A percentile compares a stretch with the other conserved stretches of the same genome.
phyloP scores from a whole-genome alignment of 345 rosid species.

The Aethionema arabicum region DNA sequence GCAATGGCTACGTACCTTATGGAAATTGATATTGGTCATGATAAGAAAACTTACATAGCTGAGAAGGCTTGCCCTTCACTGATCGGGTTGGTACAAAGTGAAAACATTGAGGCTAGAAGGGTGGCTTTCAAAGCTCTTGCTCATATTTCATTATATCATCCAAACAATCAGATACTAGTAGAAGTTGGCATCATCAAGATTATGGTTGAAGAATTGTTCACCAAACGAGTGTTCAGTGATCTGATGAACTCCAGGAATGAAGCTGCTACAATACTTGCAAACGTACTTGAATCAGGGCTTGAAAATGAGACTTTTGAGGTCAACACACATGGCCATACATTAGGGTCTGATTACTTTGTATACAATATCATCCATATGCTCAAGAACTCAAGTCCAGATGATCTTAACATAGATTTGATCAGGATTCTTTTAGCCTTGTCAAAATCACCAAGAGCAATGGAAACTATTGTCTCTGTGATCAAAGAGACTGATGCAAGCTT shows the following conservation, averaged over 20 bases:
- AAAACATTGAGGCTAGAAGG: slow-evolving; percentile 48
- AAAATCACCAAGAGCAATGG: slow-evolving; percentile 55
- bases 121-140: slow-evolving; percentile 72
- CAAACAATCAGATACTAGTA: slow-evolving; percentile 53
- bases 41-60: slow-evolving; percentile 57
- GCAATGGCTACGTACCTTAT: slow-evolving; percentile 73
- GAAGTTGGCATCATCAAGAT: slow-evolving; percentile 57
- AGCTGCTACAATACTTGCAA: slow-evolving; percentile 76
- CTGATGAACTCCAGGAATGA: slow-evolving; percentile 61
- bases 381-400: slow-evolving; percentile 65
- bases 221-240: slow-evolving; percentile 49
- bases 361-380: slow-evolving; percentile 67
- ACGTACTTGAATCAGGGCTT: slow-evolving; percentile 66
- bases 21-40: slow-evolving; percentile 60
- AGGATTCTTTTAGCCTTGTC: slow-evolving; percentile 66
- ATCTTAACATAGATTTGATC: slow-evolving; percentile 62
- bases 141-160: slow-evolving; percentile 63
- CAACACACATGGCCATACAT: slow-evolving; percentile 57
- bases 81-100: slow-evolving; percentile 57
- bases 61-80: slow-evolving; percentile 69
- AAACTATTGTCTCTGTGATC: slow-evolving; percentile 52
- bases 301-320: slow-evolving; percentile 57
- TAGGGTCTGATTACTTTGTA: slow-evolving; percentile 69
- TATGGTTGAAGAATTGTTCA: slow-evolving; percentile 77
- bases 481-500: slow-evolving; percentile 74